phyloP scores from a whole-genome alignment of 768 basidiomycete genomes.

The Kwoniella sp. region DNA sequence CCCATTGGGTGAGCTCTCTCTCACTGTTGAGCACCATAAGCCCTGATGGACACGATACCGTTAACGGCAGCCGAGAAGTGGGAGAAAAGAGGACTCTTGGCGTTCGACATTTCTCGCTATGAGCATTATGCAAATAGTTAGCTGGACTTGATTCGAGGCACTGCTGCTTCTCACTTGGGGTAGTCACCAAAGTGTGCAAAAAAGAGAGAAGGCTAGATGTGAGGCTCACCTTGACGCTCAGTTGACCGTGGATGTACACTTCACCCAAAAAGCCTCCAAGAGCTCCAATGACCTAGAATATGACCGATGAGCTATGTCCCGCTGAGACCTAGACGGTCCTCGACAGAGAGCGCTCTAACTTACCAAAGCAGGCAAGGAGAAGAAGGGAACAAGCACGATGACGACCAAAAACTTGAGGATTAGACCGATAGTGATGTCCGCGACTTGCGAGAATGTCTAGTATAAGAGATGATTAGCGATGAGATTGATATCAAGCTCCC shows the following conservation, averaged over 20 bases:
- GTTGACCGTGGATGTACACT: slow-evolving; percentile 64
- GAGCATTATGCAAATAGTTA: neutral
- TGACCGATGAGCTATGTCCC: neutral
- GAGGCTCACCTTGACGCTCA: slow-evolving; percentile 60
- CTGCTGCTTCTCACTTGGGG: no score
- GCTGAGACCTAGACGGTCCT: neutral
- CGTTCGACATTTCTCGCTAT: slow-evolving; percentile 62
- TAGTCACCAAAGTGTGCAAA: no score
- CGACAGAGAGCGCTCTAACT: slow-evolving; percentile 7
- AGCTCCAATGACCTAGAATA: slow-evolving; percentile 47
- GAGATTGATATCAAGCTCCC: neutral
- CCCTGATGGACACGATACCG: slow-evolving; percentile 65
- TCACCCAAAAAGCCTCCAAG: slow-evolving; percentile 61
- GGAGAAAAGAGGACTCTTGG: slow-evolving; percentile 61
- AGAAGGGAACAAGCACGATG: slow-evolving; percentile 48
- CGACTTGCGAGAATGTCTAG: slow-evolving; percentile 40
- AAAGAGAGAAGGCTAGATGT: no score
- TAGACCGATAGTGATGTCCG: slow-evolving; percentile 43
- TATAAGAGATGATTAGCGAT: neutral
- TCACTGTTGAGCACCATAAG: slow-evolving; percentile 65
- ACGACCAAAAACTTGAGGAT: slow-evolving; percentile 49
- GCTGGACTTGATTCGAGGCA: no score
- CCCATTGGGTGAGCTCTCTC: slow-evolving; percentile 1
- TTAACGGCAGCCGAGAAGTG: slow-evolving; percentile 65
- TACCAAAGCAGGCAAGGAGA: slow-evolving; percentile 45